A percentile compares a stretch with the other conserved stretches of the same genome.
phyloP scores from a whole-genome alignment of 305 asterid species.

The Fraxinus baroniana region DNA sequence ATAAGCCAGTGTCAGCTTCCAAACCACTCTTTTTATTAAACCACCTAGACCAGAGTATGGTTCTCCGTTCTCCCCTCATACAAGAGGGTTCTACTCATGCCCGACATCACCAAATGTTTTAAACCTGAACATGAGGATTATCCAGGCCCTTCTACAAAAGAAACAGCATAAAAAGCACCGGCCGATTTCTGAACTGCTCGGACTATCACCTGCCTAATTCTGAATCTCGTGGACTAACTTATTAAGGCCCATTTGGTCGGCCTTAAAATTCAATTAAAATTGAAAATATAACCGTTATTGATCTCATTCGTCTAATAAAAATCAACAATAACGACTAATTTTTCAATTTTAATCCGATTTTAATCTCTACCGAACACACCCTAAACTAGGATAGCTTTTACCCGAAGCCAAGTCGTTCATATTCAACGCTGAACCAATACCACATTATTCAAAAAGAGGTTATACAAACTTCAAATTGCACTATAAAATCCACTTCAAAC shows the following conservation, averaged over 20 bases:
- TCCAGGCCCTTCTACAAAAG: neutral
- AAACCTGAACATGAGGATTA: neutral
- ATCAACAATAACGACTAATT: too few species aligned
- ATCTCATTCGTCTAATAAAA: too few species aligned
- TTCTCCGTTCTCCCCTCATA: neutral
- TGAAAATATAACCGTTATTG: too few species aligned
- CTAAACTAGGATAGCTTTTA: neutral
- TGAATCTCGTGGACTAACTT: neutral
- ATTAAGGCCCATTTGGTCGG: too few species aligned
- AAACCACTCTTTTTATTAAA: neutral
- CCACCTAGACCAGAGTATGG: neutral
- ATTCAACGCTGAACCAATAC: neutral
- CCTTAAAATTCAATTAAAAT: too few species aligned
- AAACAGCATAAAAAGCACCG: neutral
- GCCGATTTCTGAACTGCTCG: neutral
- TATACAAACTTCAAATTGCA: neutral
- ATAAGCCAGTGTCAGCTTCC: neutral
- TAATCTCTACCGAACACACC: too few species aligned
- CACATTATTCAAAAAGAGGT: neutral
- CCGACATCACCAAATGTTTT: neutral
- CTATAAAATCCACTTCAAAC: neutral
- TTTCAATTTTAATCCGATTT: too few species aligned
- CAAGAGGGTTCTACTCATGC: neutral
- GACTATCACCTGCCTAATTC: neutral
- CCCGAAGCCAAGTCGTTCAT: neutral